phyloP scores from a whole-genome alignment of 140 eudicot genomes.

The Erigeron philadelphicus region DNA sequence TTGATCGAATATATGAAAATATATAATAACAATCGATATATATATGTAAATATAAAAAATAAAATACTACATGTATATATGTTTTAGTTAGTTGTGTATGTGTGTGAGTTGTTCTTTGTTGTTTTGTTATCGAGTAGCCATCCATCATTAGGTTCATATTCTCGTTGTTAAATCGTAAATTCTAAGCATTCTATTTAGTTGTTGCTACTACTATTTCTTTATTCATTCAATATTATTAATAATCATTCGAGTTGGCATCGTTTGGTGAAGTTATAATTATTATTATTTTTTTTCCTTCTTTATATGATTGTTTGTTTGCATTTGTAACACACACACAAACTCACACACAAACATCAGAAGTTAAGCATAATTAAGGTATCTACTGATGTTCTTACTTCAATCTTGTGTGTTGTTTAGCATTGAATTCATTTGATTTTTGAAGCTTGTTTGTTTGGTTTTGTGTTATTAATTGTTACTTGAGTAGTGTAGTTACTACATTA shows the following conservation, averaged over 20 bases:
- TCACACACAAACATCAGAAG: not conserved
- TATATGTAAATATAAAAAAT: no score
- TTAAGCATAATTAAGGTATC: slow-evolving; percentile 1
- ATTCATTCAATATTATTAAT: slow-evolving; percentile 10
- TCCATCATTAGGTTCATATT: slow-evolving; percentile 31
- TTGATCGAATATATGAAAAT: not conserved
- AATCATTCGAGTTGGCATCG: slow-evolving; percentile 28
- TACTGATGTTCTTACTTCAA: slow-evolving; percentile 11
- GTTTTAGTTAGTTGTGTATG: no score
- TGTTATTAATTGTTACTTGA: no score
- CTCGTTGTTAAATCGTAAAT: slow-evolving; percentile 29
- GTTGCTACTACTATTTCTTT: not conserved
- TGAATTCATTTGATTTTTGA: not conserved
- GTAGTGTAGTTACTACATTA: no score
- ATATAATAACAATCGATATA: no score
- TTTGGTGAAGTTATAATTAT: slow-evolving; percentile 37
- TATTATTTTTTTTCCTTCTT: slow-evolving; percentile 11
- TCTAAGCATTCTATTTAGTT: slow-evolving; percentile 33
- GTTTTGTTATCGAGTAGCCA: slow-evolving; percentile 26
- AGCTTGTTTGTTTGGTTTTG: no score
- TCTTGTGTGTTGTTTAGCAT: slow-evolving; percentile 18
- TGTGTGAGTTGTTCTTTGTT: not conserved
- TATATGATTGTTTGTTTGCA: slow-evolving; percentile 27
- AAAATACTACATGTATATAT: no score
- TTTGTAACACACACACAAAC: slow-evolving; percentile 21